These are phyloP conservation scores for Fusarium mundagurra DNA, from an alignment of 2,329 filamentous ascomycete genomes.

Conservation along the genomic window DNA sequence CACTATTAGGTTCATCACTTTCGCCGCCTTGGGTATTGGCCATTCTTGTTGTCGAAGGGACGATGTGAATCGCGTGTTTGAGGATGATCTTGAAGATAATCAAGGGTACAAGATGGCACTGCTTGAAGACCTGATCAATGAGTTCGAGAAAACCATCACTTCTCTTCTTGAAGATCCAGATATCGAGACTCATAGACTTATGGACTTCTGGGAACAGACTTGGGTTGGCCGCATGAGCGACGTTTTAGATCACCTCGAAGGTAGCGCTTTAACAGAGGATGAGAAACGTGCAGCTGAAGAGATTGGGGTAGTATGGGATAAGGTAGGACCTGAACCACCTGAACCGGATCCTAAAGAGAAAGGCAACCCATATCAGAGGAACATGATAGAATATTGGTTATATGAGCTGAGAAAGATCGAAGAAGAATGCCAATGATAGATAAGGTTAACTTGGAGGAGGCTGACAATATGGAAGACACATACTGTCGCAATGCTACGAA, in stretches of 20 bases:
- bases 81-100: too few species aligned
- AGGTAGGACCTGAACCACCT: neutral
- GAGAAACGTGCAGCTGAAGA: neutral
- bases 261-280: neutral
- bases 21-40: accelerated
- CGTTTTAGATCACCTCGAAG: neutral
- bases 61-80: too few species aligned
- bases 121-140: accelerated
- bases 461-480: neutral
- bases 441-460: neutral
- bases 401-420: neutral
- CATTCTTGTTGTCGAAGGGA: neutral
- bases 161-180: neutral
- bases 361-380: accelerated
- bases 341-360: too few species aligned
- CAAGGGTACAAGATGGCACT: accelerated
- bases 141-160: neutral
- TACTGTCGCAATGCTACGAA: too few species aligned
- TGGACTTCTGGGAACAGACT: accelerated
- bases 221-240: accelerated
- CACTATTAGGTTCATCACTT: neutral
- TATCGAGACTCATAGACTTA: accelerated
- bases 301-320: neutral
- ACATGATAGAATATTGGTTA: neutral
- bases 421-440: neutral